Percentiles rank a stretch among this genome's conserved stretches.
These are phyloP conservation scores for Pisolithus microcarpus DNA, from an alignment of 768 basidiomycete species.

Conservation along the genomic window DNA sequence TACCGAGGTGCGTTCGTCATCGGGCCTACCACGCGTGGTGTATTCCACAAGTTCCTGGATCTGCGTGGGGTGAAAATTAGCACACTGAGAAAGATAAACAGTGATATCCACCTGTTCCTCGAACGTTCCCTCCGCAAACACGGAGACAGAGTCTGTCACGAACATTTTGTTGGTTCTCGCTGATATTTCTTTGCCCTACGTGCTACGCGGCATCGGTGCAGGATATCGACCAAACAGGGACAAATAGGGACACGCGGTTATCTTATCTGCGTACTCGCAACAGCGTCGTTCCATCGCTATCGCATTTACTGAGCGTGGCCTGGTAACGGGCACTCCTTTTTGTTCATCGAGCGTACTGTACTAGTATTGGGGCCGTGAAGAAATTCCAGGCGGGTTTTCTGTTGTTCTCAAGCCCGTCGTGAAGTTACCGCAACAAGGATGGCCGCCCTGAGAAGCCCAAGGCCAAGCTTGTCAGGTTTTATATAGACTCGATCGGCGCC, in stretches of 20 bases:
- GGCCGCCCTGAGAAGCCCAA: no score
- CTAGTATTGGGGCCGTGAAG: no score
- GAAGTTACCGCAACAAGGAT: no score
- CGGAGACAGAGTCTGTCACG: slow-evolving; percentile 66
- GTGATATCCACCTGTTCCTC: slow-evolving; percentile 64
- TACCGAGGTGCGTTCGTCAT: slow-evolving; percentile 58
- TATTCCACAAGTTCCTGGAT: slow-evolving; percentile 75
- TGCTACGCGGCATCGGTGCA: slow-evolving; percentile 3
- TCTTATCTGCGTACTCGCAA: background rate
- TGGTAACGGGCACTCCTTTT: background rate
- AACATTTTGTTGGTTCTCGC: slow-evolving; percentile 41
- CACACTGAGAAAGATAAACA: background rate
- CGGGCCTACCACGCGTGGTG: slow-evolving; percentile 55
- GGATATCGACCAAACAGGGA: slow-evolving; percentile 10
- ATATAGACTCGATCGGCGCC: no score
- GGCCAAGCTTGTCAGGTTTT: no score
- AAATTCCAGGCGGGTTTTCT: no score
- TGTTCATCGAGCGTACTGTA: no score
- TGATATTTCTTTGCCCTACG: slow-evolving; percentile 5
- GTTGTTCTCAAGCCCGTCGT: no score
- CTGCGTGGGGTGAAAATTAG: slow-evolving; percentile 29
- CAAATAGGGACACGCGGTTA: slow-evolving; percentile 10
- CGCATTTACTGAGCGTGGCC: background rate
- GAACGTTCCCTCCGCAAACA: slow-evolving; percentile 85
- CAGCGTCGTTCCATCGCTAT: no score